These are phyloP conservation scores for Auricularia heimuer DNA, from an alignment of 768 basidiomycete genomes.

Conservation along the genomic window DNA sequence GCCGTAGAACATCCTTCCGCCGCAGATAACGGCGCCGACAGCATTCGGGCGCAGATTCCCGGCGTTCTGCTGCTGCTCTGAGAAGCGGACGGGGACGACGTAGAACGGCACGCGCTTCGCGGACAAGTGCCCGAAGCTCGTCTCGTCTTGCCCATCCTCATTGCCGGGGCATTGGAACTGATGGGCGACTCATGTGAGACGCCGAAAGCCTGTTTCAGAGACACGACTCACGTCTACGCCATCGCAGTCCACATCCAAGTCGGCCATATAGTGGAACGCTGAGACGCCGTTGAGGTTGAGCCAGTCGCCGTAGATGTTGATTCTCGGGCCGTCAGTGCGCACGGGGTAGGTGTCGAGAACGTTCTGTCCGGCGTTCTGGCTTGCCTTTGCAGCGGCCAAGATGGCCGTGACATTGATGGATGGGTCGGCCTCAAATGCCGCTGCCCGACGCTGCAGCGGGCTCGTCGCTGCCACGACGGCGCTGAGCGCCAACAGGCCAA, in stretches of 20 bases:
- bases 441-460: neutral
- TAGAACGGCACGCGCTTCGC: neutral
- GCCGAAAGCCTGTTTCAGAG: neutral
- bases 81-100: neutral
- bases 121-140: neutral
- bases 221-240: neutral
- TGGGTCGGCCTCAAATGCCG: neutral
- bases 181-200: neutral
- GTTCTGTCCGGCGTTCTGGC: neutral
- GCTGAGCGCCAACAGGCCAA: too few relatives aligned
- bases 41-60: neutral
- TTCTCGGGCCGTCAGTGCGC: neutral
- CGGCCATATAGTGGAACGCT: neutral
- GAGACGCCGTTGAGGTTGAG: neutral
- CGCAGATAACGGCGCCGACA: neutral
- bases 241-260: neutral
- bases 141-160: neutral
- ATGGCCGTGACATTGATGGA: neutral
- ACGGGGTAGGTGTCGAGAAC: neutral
- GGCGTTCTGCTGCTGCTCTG: neutral
- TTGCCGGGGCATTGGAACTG: neutral
- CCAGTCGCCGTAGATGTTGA: constrained; percentile 1
- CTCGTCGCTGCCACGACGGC: neutral
- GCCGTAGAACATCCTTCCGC: neutral
- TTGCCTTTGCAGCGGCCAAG: neutral